phyloP scores from a whole-genome alignment of 805 yeast species.

The Kodamaea restingae region DNA sequence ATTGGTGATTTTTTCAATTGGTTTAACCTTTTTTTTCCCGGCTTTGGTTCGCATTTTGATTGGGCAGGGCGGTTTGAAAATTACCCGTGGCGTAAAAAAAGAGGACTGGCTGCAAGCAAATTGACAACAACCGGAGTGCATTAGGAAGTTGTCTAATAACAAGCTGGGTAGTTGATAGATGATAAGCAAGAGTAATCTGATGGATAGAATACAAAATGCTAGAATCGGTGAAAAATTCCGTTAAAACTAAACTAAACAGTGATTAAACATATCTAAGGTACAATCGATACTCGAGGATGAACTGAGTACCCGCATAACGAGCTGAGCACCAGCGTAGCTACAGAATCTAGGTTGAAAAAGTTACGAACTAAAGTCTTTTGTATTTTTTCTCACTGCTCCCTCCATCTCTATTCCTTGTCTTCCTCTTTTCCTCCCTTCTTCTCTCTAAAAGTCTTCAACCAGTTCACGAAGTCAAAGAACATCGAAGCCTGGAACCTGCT shows the following conservation, averaged over 20 bases:
- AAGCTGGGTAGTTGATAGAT: no score
- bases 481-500: conserved; percentile 51
- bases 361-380: background rate
- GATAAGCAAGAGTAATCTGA: no score
- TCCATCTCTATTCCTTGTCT: background rate
- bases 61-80: conserved; percentile 2
- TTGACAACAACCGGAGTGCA: background rate
- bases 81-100: conserved; percentile 3
- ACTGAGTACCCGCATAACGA: no score
- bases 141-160: background rate
- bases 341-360: no score
- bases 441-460: conserved; percentile 50
- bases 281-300: no score
- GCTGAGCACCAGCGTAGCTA: no score
- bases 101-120: background rate
- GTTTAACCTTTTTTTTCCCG: conserved; percentile 4
- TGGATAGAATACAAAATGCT: no score
- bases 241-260: no score
- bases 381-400: background rate
- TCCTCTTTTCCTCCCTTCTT: background rate
- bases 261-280: no score
- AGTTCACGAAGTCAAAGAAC: conserved; percentile 77
- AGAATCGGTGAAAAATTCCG: no score
- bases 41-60: conserved; percentile 7
- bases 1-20: conserved; percentile 9